These are phyloP conservation scores for Cystofilobasidium ferigula DNA, from an alignment of 768 basidiomycete species.

Conservation along the genomic window DNA sequence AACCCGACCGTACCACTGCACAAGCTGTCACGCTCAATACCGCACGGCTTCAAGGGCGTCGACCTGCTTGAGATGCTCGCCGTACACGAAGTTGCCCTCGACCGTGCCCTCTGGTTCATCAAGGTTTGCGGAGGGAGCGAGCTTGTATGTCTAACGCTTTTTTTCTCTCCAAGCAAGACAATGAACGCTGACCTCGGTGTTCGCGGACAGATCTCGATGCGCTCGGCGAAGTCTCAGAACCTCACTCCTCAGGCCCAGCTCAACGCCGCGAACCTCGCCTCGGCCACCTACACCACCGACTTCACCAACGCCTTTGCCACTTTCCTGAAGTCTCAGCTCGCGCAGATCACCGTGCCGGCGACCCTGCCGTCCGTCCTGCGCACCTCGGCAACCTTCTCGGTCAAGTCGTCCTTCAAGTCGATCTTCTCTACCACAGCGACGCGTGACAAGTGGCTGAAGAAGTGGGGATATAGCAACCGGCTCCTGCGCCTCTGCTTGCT, in stretches of 20 bases:
- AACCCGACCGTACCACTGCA: conserved; percentile 31
- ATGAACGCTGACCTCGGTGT: not conserved
- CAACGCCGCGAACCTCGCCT: conserved; percentile 12
- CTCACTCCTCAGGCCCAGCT: not conserved
- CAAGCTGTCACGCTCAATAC: conserved; percentile 30
- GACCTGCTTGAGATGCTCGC: conserved; percentile 31
- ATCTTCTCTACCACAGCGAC: conserved; percentile 13
- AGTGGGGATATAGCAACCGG: conserved; percentile 12
- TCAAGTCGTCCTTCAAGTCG: conserved; percentile 24
- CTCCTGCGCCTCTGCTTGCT: not conserved
- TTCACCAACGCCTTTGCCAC: conserved; percentile 29
- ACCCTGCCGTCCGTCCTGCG: conserved; percentile 2
- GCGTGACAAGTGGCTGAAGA: conserved; percentile 15
- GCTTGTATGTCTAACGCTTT: conserved; percentile 25
- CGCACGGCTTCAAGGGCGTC: conserved; percentile 30
- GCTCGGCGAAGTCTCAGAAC: not conserved
- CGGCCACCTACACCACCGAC: conserved; percentile 28
- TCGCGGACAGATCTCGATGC: not conserved
- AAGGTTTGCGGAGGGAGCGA: conserved; percentile 30
- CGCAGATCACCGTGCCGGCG: conserved; percentile 27
- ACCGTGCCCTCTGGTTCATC: conserved; percentile 31
- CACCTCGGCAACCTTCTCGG: conserved; percentile 8
- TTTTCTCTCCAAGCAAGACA: not conserved
- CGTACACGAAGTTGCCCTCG: conserved; percentile 25
- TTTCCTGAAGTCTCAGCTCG: conserved; percentile 29